Evolutionary conservation across 768 basidiomycete species (phyloP), one percentile per base, ranked within the genome.

Genomic region (Chalciporus sphaerocephalus): DNA sequence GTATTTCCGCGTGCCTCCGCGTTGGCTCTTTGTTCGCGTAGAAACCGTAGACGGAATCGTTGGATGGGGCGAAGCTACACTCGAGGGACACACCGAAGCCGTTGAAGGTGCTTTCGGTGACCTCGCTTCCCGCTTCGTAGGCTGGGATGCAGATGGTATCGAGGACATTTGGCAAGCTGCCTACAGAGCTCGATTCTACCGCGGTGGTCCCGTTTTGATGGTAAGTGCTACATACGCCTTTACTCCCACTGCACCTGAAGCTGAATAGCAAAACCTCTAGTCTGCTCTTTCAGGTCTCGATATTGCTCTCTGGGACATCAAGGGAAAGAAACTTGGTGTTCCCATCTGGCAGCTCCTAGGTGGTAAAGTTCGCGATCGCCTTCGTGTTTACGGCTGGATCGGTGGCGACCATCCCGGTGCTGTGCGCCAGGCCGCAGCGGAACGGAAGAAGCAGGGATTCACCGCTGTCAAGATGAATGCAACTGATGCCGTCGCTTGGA

Each of bases 261-360:
- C 15, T 15, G 3, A 32, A n/a, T 4, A 3, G 30, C 1, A 32
- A 6, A 15, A 32, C 4, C 13, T 27, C 27, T 10, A 78, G 74
- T 78, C 74, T 22, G 78, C 74, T 8, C 61, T 78, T 9, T 76
- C 79, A 2, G 81, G 82, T 0, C 61, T 86, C 23, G 82, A 85
- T 60, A 86, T 87, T 47, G 82, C 83, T 1, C 67, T 87, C 1
- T 76, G 85, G 85, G 85, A 87, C 55, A 83, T 87, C 65, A 86
- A 86, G 53, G 86, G 86, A n/a, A 85, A 85, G 65, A 80, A 78
- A 25, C 73, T 86, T 2, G 82, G 82, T 25, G 84, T 75, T 9
- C 76, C 74, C 0, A 65, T 85, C 1, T 84, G 78, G 74, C 75
- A 83, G 61, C 69, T 88, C 1, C 72, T 85, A 6, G 86, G 84